These are phyloP conservation scores for Aspergillus udagawae DNA, from an alignment of 2,329 filamentous ascomycete species.

Conservation along the genomic window DNA sequence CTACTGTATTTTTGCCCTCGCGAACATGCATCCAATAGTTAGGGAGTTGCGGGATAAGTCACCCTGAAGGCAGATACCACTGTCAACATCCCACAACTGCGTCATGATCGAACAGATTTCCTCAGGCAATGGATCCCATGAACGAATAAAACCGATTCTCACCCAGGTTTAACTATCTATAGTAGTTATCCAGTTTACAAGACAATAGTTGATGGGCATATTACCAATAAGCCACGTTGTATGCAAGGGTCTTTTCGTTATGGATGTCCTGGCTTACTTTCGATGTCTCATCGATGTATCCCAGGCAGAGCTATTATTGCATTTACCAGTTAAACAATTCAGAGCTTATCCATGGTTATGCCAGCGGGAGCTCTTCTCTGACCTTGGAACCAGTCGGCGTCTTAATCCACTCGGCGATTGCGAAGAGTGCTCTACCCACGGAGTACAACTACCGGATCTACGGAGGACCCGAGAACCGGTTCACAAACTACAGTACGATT, in stretches of 20 bases:
- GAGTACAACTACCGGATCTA: too few species aligned
- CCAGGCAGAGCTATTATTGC: neutral
- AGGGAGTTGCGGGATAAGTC: neutral
- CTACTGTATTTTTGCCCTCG: neutral
- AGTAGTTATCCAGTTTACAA: neutral
- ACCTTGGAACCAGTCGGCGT: neutral
- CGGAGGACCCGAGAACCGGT: too few species aligned
- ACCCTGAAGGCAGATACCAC: too few species aligned
- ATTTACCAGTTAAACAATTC: neutral
- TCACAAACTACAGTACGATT: neutral
- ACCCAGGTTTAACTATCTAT: neutral
- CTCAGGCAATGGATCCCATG: neutral
- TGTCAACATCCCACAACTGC: too few species aligned
- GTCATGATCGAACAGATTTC: neutral
- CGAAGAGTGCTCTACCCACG: neutral
- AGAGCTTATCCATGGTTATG: neutral
- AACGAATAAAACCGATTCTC: neutral
- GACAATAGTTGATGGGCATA: conserved; percentile 1
- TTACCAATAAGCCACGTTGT: neutral
- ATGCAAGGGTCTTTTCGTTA: conserved; percentile 1
- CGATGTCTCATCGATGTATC: neutral
- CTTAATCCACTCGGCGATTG: neutral
- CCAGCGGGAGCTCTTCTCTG: neutral
- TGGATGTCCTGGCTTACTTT: neutral
- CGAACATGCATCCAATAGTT: neutral